Evolutionary conservation across 441 rosid species (phyloP), one percentile per base, ranked within the genome.

Genomic region (Theobroma grandiflorum): DNA sequence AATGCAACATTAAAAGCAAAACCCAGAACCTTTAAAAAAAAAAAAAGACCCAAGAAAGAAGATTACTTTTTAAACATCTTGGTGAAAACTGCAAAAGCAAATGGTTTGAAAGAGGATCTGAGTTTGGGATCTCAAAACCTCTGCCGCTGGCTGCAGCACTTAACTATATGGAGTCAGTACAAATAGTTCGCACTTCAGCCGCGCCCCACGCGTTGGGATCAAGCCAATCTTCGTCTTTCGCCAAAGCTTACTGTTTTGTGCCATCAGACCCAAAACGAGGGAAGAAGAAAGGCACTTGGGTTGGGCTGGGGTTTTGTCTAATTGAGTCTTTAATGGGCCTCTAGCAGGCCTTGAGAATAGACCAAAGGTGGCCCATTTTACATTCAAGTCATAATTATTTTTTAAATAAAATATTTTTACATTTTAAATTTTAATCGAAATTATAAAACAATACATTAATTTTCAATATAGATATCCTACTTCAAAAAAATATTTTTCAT

Each of bases 31-130:
- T 38, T 45, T 58, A 43, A 7, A 26, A 61, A 10, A 0, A n/a
- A 74, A 12, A 22, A 18, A 35, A 7, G 33, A 74, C 31, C 8
- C 22, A 42, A 33, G 45, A 18, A 43, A 33, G 62, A 4, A 2
- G 40, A 72, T 84, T 79, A 90, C 91, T 90, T 90, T 79, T 88
- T 90, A 87, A 90, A 90, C 93, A 90, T 90, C 62, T 68, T 84
- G 76, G 68, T 47, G 33, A 55, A 43, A 74, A 63, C 11, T 22
- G 76, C 63, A 2, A 26, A 50, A 55, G 45, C 43, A 31, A 26
- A 47, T 73, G 73, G 63, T 77, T 82, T 59, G 61, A 40, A 72
- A 42, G 12, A 26, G 71, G 74, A 38, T 75, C 70, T 80, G 82
- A 63, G 74, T 69, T 73, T 37, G 84, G 50, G 85, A 80, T 72